These are phyloP conservation scores for Cercophora sp. DNA, from an alignment of 495 filamentous ascomycete species.

Conservation along the genomic window DNA sequence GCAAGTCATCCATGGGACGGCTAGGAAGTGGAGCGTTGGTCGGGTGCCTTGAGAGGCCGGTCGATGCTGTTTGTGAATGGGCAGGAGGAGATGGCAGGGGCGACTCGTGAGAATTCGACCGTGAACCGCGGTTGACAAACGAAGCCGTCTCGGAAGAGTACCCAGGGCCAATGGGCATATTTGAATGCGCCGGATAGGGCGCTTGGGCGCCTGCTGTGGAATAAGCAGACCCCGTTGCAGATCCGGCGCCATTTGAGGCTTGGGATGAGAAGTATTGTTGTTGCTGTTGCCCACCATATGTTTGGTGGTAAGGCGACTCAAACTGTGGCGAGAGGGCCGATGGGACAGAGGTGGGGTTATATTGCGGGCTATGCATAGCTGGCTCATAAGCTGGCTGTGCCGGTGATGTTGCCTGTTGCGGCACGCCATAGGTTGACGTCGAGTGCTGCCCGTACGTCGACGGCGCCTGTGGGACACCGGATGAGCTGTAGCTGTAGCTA, in stretches of 20 bases:
- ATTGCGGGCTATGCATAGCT: constrained; percentile 31
- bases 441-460: constrained; percentile 33
- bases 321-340: constrained; percentile 23
- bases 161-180: constrained; percentile 45
- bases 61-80: constrained; percentile 21
- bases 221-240: constrained; percentile 32
- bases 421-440: constrained; percentile 23
- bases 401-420: constrained; percentile 30
- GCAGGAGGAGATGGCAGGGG: constrained; percentile 37
- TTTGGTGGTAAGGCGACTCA: constrained; percentile 23
- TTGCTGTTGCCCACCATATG: constrained; percentile 25
- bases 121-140: constrained; percentile 36
- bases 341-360: constrained; percentile 20
- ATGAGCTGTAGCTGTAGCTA: constrained; percentile 36
- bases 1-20: constrained; percentile 43
- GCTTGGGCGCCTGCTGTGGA: constrained; percentile 33
- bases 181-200: constrained; percentile 43
- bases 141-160: constrained; percentile 42
- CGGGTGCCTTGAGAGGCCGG: constrained; percentile 46
- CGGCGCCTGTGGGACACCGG: constrained; percentile 29
- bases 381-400: constrained; percentile 32
- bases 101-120: constrained; percentile 42
- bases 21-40: constrained; percentile 53
- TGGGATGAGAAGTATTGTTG: constrained; percentile 28
- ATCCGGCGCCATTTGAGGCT: constrained; percentile 29